Base-by-base conservation (phyloP, 441 rosid genomes). In the Arabidopsis lyrata region DNA sequence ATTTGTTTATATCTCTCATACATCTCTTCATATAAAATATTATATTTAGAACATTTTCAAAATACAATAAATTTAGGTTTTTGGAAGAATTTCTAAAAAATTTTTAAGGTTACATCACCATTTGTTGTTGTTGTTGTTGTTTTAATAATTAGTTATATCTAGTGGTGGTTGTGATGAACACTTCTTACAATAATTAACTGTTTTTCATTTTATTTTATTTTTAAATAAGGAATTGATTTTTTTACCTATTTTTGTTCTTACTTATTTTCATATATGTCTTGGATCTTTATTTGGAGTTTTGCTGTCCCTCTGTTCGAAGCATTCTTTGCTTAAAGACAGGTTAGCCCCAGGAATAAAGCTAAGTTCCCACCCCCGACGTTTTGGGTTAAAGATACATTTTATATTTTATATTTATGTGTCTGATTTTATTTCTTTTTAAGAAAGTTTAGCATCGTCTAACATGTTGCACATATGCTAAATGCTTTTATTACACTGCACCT, bases 321-420 rank as follows among this genome's bases (percentile, higher is more conserved):
- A 85, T 89, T 84, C 91, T 80, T 91, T 87, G 90, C 84, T 82
- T 87, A 84, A 87, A 86, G 88, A 81, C 79, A 74, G 75, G 87
- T 79, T 77, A 81, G 84, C 67, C 84, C 80, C 83, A 79, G 80
- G 90, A 86, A 87, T 85, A 91, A 91, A 89, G 95, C 52, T 32
- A 80, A 64, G 75, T 76, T 81, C 86, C 81, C 72, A 75, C 50
- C 63, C 72, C 72, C 83, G 68, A 74, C 59, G 84, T 58, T 80
- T 76, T 77, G 77, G 77, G 63, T 59, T 77, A 77, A 77, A 70
- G 10, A 32, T 52, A 6, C 32, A 58, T 58, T 77, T 50, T 50
- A 35, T 48, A 34, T 60, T 55, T 38, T 66, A 8, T 65, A 29
- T 64, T 20, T 27, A 45, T 52, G 13, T 61, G 24, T 64, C 52